Percentiles rank a stretch among this genome's conserved stretches.
phyloP scores from a whole-genome alignment of 108 stramenopile genomes.

The Schizochytrium sp. region DNA sequence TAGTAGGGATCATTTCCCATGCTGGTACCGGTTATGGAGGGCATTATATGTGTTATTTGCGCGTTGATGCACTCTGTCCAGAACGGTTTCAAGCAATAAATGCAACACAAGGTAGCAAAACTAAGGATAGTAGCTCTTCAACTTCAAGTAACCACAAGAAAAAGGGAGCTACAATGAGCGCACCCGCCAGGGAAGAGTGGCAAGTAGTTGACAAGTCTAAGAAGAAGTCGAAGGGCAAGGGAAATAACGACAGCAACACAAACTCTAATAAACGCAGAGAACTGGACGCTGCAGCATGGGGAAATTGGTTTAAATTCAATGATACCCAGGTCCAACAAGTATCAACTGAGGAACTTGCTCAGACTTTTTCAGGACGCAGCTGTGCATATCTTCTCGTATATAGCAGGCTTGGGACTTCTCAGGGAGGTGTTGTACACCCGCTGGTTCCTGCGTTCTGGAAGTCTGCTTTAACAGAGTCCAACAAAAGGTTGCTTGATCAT shows the following conservation, averaged over 20 bases:
- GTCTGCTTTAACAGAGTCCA: neutral
- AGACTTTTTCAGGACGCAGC: constrained; percentile 49
- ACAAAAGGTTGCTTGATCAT: neutral
- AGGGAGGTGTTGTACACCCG: neutral
- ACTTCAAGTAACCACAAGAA: no score
- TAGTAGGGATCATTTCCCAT: constrained; percentile 26
- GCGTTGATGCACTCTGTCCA: constrained; percentile 15
- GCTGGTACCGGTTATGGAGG: constrained; percentile 44
- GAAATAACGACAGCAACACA: neutral
- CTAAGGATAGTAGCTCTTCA: no score
- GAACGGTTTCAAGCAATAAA: neutral
- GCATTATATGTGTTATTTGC: constrained; percentile 49
- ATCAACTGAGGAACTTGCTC: constrained; percentile 10
- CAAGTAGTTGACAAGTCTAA: neutral
- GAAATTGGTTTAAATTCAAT: constrained; percentile 30
- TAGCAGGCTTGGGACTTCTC: neutral
- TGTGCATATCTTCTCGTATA: constrained; percentile 50
- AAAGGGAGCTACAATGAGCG: no score
- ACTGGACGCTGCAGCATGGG: constrained; percentile 37
- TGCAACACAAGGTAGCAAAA: no score
- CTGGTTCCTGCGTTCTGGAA: constrained; percentile 22
- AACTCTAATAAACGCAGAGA: neutral
- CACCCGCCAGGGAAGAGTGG: neutral
- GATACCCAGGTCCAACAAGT: constrained; percentile 49
- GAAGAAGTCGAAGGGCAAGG: neutral